Percentiles rank a stretch among this genome's conserved stretches.
Conservation (phyloP, 2,329 filamentous ascomycete species). For the Zasmidium angulare region DNA sequence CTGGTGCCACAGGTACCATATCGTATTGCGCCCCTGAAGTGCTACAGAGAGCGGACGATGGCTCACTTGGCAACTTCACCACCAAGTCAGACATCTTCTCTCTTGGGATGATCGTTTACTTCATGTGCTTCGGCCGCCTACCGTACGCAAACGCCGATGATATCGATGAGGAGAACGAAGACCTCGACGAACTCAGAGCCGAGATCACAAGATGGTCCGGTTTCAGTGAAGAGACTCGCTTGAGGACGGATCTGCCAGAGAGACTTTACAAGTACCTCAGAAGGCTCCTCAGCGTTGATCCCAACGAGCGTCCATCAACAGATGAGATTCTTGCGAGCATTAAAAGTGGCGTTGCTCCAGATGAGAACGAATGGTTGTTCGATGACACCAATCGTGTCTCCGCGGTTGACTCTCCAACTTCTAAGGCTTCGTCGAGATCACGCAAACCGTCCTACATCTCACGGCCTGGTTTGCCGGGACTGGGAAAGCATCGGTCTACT, state of each 20-base stretch:
- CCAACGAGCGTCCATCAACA: conserved; percentile 74
- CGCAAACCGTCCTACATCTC: conserved; percentile 25
- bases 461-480: conserved; percentile 21
- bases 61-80: conserved; percentile 86
- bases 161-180: conserved; percentile 87
- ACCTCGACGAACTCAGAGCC: conserved; percentile 76
- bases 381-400: conserved; percentile 40
- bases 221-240: conserved; percentile 60
- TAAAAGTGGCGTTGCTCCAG: conserved; percentile 55
- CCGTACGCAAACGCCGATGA: conserved; percentile 83
- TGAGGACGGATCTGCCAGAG: conserved; percentile 78
- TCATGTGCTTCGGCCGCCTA: conserved; percentile 89
- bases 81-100: conserved; percentile 99
- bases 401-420: conserved; percentile 41
- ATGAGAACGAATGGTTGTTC: conserved; percentile 28
- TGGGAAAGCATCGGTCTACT: conserved; percentile 18
- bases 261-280: conserved; percentile 84
- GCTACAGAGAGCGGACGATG: conserved; percentile 62
- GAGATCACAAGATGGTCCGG: conserved; percentile 89
- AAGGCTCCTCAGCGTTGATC: conserved; percentile 74
- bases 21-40: conserved; percentile 98
- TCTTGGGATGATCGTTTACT: conserved; percentile 96
- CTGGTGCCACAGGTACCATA: conserved; percentile 91
- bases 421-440: conserved; percentile 16
- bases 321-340: conserved; percentile 81